These are phyloP conservation scores for Oryza coarctata DNA, from an alignment of 176 grass and related monocot species.

Conservation along the genomic window DNA sequence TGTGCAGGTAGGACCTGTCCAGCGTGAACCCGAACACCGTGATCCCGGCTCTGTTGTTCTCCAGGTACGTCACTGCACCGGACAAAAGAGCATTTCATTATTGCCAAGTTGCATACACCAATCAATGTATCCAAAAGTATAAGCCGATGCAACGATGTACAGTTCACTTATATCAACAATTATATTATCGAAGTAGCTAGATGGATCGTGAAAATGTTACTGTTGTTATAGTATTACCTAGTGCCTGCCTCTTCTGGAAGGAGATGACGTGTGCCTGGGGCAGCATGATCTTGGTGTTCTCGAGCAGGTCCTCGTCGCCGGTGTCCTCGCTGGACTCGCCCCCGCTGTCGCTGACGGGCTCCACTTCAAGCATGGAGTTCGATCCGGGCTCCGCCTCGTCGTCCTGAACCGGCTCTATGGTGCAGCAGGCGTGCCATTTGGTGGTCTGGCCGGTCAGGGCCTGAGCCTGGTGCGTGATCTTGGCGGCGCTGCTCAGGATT, in stretches of 20 bases:
- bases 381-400: constrained; percentile 1
- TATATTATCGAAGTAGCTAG: not conserved
- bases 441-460: constrained; percentile 79
- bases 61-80: constrained; percentile 84
- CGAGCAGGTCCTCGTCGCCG: constrained; percentile 67
- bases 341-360: not conserved
- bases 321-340: constrained; percentile 46
- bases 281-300: constrained; percentile 55
- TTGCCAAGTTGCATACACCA: not conserved
- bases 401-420: constrained; percentile 49
- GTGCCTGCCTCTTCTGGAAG: constrained; percentile 92
- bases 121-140: not conserved
- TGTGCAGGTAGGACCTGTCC: constrained; percentile 82
- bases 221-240: constrained; percentile 39
- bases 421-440: constrained; percentile 98
- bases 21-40: constrained; percentile 93
- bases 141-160: not conserved
- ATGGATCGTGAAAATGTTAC: not conserved
- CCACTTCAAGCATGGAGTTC: constrained; percentile 35
- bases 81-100: not conserved
- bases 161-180: not conserved
- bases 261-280: constrained; percentile 49
- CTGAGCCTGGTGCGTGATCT: constrained; percentile 96
- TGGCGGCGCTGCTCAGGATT: constrained; percentile 81
- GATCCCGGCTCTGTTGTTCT: constrained; percentile 94